Evolutionary conservation across 1,284 basidiomycete genomes (phyloP), one percentile per base, ranked within the genome.

Genomic region (Tilletia indica): DNA sequence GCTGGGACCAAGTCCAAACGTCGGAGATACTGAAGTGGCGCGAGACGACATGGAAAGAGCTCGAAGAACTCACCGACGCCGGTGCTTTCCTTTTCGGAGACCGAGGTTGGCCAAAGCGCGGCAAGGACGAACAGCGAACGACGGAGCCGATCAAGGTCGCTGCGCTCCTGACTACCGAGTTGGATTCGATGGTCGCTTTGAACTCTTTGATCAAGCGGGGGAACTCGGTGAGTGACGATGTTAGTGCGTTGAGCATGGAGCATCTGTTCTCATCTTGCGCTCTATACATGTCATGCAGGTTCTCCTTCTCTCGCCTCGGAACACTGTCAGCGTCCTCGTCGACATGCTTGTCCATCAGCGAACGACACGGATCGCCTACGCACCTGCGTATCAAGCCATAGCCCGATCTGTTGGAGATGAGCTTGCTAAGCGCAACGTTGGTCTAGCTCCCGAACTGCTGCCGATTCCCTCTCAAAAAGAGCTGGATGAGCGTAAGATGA

Each of bases 91-190:
- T 42, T 16, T 34, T 64, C 34, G 34, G 61, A 11, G 61, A 64
- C 38, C 31, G 19, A 4, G n/a, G 36, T 0, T 64, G 61, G 61
- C 61, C 61, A 39, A 14, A 39, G 61, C 61, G 61, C 16, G 36
- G 31, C 36, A 39, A 19, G 36, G 39, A 38, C 6, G 61, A 64
- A 12, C 34, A 25, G 6, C 9, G 16, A 14, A 36, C 21, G 6
- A 58, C 9, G 56, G 56, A 21, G 25, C 56, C 56, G 14, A 21
- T 34, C 19, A 58, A 64, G 61, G 36, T 64, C 6, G 61, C 61
- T 3, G 61, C 34, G 31, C n/a, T 64, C 38, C 34, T 64, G 16
- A 19, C 16, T 16, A 64, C 34, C 4, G 61, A 64, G 4, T 16
- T 42, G 16, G 34, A 34, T 16, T 38, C 36, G 31, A 16, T 36